Percentiles rank a stretch among this genome's conserved stretches.
Conservation (phyloP, 2,329 filamentous ascomycete genomes). For the Leptographium radiaticola region DNA sequence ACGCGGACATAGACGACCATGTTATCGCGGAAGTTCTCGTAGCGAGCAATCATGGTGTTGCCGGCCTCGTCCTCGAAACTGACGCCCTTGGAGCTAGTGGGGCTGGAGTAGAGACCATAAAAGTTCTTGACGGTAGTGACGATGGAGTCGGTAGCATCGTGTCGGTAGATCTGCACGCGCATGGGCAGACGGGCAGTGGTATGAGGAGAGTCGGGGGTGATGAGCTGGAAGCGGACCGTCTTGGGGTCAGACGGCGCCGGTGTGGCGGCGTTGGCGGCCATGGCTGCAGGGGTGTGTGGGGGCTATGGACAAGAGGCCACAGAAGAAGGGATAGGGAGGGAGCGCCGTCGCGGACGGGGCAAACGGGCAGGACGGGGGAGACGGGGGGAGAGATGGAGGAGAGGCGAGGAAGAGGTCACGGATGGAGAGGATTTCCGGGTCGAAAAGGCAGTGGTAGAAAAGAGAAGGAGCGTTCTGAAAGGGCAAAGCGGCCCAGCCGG, state of each 20-base stretch:
- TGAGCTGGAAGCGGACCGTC: constrained; percentile 67
- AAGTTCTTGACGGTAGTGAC: constrained; percentile 98
- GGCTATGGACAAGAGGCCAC: background rate
- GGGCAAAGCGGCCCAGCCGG: background rate
- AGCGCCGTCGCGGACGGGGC: no score
- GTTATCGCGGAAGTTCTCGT: constrained; percentile 87
- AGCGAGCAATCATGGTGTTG: constrained; percentile 84
- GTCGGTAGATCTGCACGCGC: constrained; percentile 81
- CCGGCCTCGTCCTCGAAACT: constrained; percentile 88
- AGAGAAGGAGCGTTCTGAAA: background rate
- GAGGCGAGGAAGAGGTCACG: background rate
- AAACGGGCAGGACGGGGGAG: background rate
- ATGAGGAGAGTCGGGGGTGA: constrained; percentile 54
- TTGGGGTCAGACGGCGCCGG: constrained; percentile 39
- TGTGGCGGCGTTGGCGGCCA: constrained; percentile 16
- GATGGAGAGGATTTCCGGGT: background rate
- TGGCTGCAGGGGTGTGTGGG: background rate
- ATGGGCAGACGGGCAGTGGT: constrained; percentile 67
- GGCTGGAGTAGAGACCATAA: constrained; percentile 81
- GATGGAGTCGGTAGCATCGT: constrained; percentile 95
- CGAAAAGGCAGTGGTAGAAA: background rate
- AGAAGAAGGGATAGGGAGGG: background rate
- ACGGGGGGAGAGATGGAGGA: background rate
- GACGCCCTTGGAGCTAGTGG: constrained; percentile 59
- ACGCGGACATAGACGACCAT: constrained; percentile 91